Evolutionary conservation across 2,329 filamentous ascomycete species (phyloP), one percentile per base, ranked within the genome.

Genomic region (Fusarium papillatum): DNA sequence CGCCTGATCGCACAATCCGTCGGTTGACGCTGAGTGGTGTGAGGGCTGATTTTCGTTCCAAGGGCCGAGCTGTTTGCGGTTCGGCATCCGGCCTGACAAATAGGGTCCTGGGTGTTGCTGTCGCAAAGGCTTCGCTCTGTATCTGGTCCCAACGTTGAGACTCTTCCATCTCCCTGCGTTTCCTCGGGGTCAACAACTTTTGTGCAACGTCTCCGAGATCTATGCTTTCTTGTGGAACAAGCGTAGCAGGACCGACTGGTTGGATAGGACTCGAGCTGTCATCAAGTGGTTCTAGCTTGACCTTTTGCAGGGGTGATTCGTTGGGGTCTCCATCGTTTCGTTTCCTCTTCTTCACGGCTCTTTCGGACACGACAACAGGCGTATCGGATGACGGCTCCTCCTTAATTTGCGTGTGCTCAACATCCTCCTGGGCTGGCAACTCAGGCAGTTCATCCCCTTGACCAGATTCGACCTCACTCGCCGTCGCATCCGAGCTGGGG

Each of bases 371-470:
- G 8, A 92, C 77, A 2, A 90, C 81, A 0, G 87, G 88, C 3
- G 78, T 79, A 68, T 91, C 89, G 1, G 90, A 92, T 7, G 87
- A 89, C 3, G 87, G 87, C 72, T 91, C 89, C n/a, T 82, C 68
- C 75, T 91, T 91, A 29, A 90, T 77, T 7, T 48, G 39, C 10
- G 76, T 70, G 8, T 70, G 72, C 2, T 46, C 39, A 7, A 17
- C 19, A 29, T 71, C 67, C 19, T 70, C 64, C 6, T 72, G 46
- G 10, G 57, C 11, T 1, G 76, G 73, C 29, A 82, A 59, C 13
- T 74, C 70, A 2, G 81, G 79, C 11, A 81, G 53, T 6, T 80
- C 80, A 14, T 80, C 72, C 10, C 73, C 70, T 11, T 72, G 41
- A 19, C 69, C 75, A 22, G 78, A 69, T 31, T 83, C 79, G 8